Conservation (phyloP, 2,329 filamentous ascomycete genomes). For the Aureobasidium sp. region DNA sequence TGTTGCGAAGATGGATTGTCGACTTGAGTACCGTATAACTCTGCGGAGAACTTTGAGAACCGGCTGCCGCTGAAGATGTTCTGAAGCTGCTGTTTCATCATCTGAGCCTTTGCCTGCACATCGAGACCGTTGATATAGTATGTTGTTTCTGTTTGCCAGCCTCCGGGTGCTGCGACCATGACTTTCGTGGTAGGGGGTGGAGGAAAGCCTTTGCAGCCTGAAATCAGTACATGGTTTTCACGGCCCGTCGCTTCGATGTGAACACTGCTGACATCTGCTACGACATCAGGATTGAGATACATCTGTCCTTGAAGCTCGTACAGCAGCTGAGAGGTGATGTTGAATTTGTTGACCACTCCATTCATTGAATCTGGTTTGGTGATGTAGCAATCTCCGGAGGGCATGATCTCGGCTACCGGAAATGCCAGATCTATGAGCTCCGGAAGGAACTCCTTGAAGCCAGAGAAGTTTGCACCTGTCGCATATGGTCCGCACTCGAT, state of each 20-base stretch:
- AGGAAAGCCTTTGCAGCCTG: conserved; percentile 47
- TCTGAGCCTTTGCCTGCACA: conserved; percentile 51
- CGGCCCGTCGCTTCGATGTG: conserved; percentile 56
- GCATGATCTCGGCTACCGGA: conserved; percentile 40
- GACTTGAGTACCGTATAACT: conserved; percentile 29
- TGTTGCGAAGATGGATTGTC: conserved; percentile 44
- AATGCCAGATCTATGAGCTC: conserved; percentile 40
- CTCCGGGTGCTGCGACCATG: conserved; percentile 51
- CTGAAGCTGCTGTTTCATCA: conserved; percentile 51
- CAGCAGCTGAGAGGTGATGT: conserved; percentile 58
- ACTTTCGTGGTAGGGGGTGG: conserved; percentile 59
- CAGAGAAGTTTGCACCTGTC: conserved; percentile 48
- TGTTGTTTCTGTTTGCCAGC: conserved; percentile 52
- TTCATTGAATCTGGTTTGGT: conserved; percentile 40
- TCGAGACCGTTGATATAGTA: conserved; percentile 53
- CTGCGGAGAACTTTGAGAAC: conserved; percentile 32
- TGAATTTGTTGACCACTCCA: conserved; percentile 50
- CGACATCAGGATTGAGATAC: conserved; percentile 66
- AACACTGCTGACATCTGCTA: conserved; percentile 55
- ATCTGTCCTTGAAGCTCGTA: conserved; percentile 63
- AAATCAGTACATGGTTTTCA: conserved; percentile 54
- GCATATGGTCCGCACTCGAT: conserved; percentile 51
- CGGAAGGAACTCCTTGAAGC: conserved; percentile 44
- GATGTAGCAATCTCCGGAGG: conserved; percentile 39
- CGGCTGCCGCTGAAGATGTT: conserved; percentile 35